A percentile compares a stretch with the other conserved stretches of the same genome.
phyloP scores from a whole-genome alignment of 208 protist species.

The Phytomonas sp. region DNA sequence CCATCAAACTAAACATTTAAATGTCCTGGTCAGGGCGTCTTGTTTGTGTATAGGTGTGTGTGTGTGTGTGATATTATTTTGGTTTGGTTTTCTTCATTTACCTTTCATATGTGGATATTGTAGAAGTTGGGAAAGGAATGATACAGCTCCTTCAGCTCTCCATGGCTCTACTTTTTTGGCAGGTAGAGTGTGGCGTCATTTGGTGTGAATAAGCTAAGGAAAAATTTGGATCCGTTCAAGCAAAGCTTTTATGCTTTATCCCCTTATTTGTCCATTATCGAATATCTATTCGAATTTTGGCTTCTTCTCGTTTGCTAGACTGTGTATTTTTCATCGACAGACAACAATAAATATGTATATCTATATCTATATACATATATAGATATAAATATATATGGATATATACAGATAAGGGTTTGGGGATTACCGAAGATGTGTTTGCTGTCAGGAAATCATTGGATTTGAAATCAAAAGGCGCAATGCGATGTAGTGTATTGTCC shows the following conservation, averaged over 20 bases:
- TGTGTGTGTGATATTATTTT: background rate
- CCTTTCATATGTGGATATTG: slow-evolving; percentile 10
- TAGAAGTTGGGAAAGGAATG: background rate
- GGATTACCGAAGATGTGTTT: background rate
- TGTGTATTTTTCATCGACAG: background rate
- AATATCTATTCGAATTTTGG: background rate
- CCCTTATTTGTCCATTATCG: slow-evolving; percentile 6
- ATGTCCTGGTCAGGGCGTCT: background rate
- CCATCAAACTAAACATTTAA: too few relatives aligned
- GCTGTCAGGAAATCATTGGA: background rate
- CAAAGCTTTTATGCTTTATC: slow-evolving; percentile 2
- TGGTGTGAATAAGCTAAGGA: background rate
- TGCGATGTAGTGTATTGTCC: background rate
- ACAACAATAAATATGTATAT: background rate
- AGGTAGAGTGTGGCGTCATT: background rate
- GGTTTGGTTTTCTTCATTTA: background rate
- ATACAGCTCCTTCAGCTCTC: background rate
- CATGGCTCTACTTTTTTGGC: background rate
- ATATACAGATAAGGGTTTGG: background rate
- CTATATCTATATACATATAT: background rate
- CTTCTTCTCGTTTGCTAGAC: background rate
- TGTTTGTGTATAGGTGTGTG: slow-evolving; percentile 6
- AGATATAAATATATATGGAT: background rate
- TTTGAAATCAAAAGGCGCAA: background rate
- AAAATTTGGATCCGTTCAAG: slow-evolving; percentile 8